A percentile compares a stretch with the other conserved stretches of the same genome.
Conservation (phyloP, 2,329 filamentous ascomycete genomes). For the Rhexocercosporidium sp. region DNA sequence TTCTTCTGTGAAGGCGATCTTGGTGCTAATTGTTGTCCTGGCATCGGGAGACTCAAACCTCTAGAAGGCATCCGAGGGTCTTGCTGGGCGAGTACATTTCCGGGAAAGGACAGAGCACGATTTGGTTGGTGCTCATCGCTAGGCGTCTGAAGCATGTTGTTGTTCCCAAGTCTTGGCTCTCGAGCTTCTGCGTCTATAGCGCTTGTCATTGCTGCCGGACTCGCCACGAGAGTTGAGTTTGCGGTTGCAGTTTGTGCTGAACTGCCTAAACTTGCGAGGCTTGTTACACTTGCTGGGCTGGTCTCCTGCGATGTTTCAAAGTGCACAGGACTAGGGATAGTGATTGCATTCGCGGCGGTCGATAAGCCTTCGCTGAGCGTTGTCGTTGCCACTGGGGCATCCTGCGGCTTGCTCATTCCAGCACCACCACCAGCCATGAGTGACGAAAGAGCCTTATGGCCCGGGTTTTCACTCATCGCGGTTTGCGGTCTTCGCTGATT, state of each 20-base stretch:
- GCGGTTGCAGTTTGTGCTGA: constrained; percentile 42
- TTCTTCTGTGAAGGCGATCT: constrained; percentile 82
- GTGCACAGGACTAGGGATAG: constrained; percentile 37
- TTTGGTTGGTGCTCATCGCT: constrained; percentile 36
- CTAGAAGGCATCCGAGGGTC: constrained; percentile 45
- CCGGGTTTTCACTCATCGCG: constrained; percentile 57
- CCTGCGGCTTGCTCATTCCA: constrained; percentile 61
- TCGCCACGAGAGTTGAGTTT: constrained; percentile 40
- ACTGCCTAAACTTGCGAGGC: constrained; percentile 40
- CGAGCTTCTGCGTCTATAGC: constrained; percentile 35
- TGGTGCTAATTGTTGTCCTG: constrained; percentile 54
- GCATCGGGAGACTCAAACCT: constrained; percentile 63
- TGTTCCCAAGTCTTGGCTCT: constrained; percentile 29
- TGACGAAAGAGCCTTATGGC: constrained; percentile 57
- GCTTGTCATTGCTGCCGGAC: constrained; percentile 37
- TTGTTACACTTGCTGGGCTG: constrained; percentile 42
- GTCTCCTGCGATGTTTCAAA: constrained; percentile 40
- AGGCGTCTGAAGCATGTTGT: constrained; percentile 32
- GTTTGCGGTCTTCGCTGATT: constrained; percentile 45
- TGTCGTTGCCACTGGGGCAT: constrained; percentile 48
- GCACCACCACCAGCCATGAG: constrained; percentile 59
- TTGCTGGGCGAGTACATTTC: constrained; percentile 37
- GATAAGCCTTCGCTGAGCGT: constrained; percentile 41
- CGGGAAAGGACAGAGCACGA: constrained; percentile 41
- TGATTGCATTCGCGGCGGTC: constrained; percentile 39